These are phyloP conservation scores for Pythium insidiosum DNA, from an alignment of 352 stramenopile genomes.

Conservation along the genomic window DNA sequence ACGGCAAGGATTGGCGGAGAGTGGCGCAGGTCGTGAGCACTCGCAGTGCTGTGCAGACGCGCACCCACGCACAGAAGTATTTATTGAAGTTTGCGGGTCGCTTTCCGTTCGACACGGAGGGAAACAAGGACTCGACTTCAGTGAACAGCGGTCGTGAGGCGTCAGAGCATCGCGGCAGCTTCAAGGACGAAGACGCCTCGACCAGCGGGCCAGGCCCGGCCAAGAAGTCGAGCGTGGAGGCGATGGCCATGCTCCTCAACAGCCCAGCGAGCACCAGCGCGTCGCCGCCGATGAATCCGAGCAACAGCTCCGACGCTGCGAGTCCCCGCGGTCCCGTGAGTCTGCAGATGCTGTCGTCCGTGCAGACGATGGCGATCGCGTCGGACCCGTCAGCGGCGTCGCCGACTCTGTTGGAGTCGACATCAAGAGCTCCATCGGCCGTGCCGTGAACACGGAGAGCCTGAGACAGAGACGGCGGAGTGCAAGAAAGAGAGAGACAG, in stretches of 20 bases:
- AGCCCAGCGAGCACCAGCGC: slow-evolving; percentile 24
- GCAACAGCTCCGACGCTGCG: no score
- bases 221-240: slow-evolving; percentile 24
- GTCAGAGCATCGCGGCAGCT: slow-evolving; percentile 11
- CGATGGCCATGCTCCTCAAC: slow-evolving; percentile 74
- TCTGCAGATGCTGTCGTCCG: no score
- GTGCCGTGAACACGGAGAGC: no score
- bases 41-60: slow-evolving; percentile 82
- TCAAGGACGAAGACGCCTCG: slow-evolving; percentile 4
- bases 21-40: slow-evolving; percentile 79
- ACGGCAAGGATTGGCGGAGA: slow-evolving; percentile 81
- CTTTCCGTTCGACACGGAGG: slow-evolving; percentile 60
- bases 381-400: no score
- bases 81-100: slow-evolving; percentile 88
- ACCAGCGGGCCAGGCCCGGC: slow-evolving; percentile 7
- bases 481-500: no score
- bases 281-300: slow-evolving; percentile 19
- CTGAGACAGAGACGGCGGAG: no score
- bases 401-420: no score
- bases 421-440: no score
- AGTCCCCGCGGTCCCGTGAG: no score
- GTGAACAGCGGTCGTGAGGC: slow-evolving; percentile 15
- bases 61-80: slow-evolving; percentile 89
- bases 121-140: no score
- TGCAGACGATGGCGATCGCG: no score